Evolutionary conservation across 2,329 filamentous ascomycete species (phyloP).

Genomic region (Fusarium mundagurra): DNA sequence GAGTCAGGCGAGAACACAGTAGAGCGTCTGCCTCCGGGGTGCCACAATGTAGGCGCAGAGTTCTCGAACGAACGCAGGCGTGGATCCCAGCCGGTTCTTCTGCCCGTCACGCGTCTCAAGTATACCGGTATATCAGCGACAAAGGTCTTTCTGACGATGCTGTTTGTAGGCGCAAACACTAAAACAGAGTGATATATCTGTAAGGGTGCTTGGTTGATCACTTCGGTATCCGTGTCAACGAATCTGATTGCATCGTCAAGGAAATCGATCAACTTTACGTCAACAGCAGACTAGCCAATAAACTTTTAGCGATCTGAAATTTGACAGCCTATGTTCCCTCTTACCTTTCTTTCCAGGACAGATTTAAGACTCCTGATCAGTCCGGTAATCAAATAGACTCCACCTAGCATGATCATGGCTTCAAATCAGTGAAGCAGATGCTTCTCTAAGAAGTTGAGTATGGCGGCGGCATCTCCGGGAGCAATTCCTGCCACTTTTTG

Average conservation of each 20-base stretch:
- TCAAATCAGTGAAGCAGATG: background rate
- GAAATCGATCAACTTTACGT: background rate
- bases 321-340: accelerated
- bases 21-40: accelerated
- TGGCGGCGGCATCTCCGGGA: accelerated
- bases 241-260: background rate
- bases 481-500: background rate
- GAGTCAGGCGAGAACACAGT: background rate
- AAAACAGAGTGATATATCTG: background rate
- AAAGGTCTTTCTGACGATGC: background rate
- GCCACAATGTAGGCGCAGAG: accelerated
- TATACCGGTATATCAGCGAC: accelerated
- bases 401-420: background rate
- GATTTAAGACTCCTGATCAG: background rate
- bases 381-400: background rate
- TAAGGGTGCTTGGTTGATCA: background rate
- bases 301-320: background rate
- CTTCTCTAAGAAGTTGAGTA: background rate
- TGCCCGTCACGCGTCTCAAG: background rate
- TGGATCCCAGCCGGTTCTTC: background rate
- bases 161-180: background rate
- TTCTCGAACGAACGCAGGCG: background rate
- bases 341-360: background rate
- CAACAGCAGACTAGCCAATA: background rate
- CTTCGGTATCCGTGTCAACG: background rate